A percentile compares a stretch with the other conserved stretches of the same genome.
Evolutionary conservation across 345 rosid species (phyloP).

Genomic region (Gossypium stocksii): DNA sequence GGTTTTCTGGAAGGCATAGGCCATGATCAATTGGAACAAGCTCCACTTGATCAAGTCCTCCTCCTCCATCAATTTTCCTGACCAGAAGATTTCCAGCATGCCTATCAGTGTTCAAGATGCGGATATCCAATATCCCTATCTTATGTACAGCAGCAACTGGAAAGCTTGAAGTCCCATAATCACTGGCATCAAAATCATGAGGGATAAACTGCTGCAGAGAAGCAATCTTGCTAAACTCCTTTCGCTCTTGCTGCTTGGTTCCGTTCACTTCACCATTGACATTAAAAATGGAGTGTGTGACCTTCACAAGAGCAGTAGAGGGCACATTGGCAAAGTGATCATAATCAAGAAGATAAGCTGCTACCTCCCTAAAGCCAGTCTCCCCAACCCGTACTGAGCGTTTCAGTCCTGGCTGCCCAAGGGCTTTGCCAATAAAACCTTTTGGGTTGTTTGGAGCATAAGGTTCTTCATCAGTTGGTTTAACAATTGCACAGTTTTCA

Average conservation of each 20-base stretch:
- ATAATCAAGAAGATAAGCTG: constrained; percentile 63
- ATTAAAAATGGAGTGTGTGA: constrained; percentile 58
- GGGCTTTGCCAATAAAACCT: constrained; percentile 66
- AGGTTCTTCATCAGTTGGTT: constrained; percentile 79
- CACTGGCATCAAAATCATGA: constrained; percentile 78
- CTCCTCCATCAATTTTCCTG: constrained; percentile 60
- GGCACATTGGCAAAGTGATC: constrained; percentile 69
- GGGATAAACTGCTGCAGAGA: constrained; percentile 66
- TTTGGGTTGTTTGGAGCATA: constrained; percentile 86
- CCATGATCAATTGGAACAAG: constrained; percentile 95
- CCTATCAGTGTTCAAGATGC: constrained; percentile 71
- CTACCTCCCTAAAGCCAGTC: constrained; percentile 70
- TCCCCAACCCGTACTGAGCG: constrained; percentile 74
- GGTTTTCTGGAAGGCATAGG: constrained; percentile 83
- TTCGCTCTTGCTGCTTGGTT: constrained; percentile 36
- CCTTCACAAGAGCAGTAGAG: constrained; percentile 62
- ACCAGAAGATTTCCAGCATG: constrained; percentile 86
- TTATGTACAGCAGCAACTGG: constrained; percentile 60
- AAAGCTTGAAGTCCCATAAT: constrained; percentile 66
- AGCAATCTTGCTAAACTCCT: constrained; percentile 68
- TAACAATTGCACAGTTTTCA: constrained; percentile 57
- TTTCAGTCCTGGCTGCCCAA: constrained; percentile 71
- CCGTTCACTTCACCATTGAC: constrained; percentile 55
- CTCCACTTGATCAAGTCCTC: constrained; percentile 74
- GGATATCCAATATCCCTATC: constrained; percentile 65